phyloP scores from a whole-genome alignment of 345 rosid species.

The Raphanus raphanistrum region DNA sequence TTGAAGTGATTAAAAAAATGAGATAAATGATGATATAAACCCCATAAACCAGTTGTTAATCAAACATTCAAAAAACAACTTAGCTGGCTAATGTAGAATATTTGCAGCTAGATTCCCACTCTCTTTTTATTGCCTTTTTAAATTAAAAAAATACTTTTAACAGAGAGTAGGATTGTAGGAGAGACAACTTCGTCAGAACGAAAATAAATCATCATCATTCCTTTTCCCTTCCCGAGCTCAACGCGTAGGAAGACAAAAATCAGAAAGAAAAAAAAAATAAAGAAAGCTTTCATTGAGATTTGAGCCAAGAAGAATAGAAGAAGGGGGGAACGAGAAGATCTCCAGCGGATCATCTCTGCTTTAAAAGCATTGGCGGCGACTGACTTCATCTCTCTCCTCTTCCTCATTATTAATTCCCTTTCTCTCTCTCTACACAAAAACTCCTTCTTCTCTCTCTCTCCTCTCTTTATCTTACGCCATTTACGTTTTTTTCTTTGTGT shows the following conservation, averaged over 20 bases:
- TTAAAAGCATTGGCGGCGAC: slow-evolving; percentile 84
- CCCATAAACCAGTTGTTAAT: slow-evolving; percentile 21
- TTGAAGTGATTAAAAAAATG: background rate
- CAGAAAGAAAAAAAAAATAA: background rate
- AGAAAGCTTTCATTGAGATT: slow-evolving; percentile 47
- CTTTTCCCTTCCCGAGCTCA: slow-evolving; percentile 33
- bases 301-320: slow-evolving; percentile 31
- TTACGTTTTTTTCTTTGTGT: slow-evolving; percentile 21
- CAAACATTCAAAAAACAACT: slow-evolving; percentile 25
- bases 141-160: too few species aligned
- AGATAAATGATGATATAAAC: background rate
- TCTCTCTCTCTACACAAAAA: slow-evolving; percentile 14
- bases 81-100: slow-evolving; percentile 40
- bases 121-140: background rate
- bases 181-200: slow-evolving; percentile 50
- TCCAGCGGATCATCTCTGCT: slow-evolving; percentile 49
- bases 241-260: background rate
- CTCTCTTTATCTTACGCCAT: slow-evolving; percentile 36
- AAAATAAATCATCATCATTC: slow-evolving; percentile 40
- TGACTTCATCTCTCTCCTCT: slow-evolving; percentile 41
- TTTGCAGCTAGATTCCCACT: slow-evolving; percentile 37
- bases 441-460: background rate
- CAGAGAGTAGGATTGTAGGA: slow-evolving; percentile 16
- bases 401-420: background rate
- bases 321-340: slow-evolving; percentile 32